Evolutionary conservation across 192 early-diverging fungal species (phyloP).

Genomic region (Jimgerdemannia lactiflua): DNA sequence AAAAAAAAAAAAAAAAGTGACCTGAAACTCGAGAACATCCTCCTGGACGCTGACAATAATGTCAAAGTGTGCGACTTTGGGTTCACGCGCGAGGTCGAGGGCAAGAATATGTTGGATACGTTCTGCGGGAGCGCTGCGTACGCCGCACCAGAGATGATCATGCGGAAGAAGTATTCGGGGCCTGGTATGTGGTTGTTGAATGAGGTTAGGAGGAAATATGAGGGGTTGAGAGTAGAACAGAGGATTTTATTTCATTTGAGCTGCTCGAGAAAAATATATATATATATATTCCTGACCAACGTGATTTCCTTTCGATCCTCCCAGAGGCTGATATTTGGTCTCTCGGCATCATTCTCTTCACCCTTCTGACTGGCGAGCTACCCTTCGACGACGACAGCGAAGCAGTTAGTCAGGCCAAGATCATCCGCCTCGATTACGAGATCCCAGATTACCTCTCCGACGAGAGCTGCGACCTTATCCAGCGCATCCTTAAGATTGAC

Average conservation of each 20-base stretch:
- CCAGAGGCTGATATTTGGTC: conserved; percentile 89
- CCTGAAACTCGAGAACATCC: conserved; percentile 61
- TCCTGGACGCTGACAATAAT: conserved; percentile 52
- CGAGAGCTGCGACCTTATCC: conserved; percentile 64
- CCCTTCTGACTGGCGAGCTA: conserved; percentile 76
- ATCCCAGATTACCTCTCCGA: conserved; percentile 59
- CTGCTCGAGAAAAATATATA: conserved; percentile 14
- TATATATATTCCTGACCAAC: conserved; percentile 16
- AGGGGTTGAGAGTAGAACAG: no score
- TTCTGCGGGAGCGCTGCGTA: conserved; percentile 70
- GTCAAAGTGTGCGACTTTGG: conserved; percentile 68
- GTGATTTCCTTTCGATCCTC: conserved; percentile 43
- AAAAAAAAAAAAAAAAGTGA: no score
- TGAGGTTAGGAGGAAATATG: conserved; percentile 6
- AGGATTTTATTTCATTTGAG: no score
- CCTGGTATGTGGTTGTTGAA: conserved; percentile 49
- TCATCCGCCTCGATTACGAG: conserved; percentile 69
- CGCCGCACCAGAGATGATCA: conserved; percentile 79
- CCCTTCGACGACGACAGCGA: conserved; percentile 86
- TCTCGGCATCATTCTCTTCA: conserved; percentile 89
- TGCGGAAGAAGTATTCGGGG: conserved; percentile 74
- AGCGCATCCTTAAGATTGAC: conserved; percentile 62
- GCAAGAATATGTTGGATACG: conserved; percentile 57
- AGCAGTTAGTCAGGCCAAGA: conserved; percentile 62
- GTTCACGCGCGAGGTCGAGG: conserved; percentile 57